phyloP scores from a whole-genome alignment of 176 grass and related monocot genomes.

The Carex cristatella region DNA sequence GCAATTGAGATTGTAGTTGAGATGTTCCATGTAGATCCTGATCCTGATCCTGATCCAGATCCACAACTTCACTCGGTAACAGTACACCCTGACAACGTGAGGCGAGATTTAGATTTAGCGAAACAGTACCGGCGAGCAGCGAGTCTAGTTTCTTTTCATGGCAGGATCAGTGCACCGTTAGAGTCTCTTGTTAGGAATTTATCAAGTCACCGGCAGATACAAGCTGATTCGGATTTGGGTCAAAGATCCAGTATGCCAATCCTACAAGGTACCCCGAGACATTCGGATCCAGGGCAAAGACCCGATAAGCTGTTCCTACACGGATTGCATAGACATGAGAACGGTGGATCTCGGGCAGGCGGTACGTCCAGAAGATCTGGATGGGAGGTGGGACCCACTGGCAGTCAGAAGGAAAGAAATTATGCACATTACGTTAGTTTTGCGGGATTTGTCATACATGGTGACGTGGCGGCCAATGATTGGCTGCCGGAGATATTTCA shows the following conservation, averaged over 20 bases:
- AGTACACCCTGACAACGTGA: conserved; percentile 35
- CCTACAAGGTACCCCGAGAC: conserved; percentile 15
- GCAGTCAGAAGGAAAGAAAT: conserved; percentile 26
- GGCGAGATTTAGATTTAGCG: conserved; percentile 46
- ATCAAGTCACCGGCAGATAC: conserved; percentile 27
- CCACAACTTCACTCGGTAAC: neutral
- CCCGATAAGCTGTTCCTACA: neutral
- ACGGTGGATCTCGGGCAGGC: neutral
- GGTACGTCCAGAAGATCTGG: conserved; percentile 20
- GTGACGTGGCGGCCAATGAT: conserved; percentile 55
- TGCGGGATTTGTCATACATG: conserved; percentile 53
- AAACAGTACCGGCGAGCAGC: conserved; percentile 38
- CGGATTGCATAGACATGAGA: neutral
- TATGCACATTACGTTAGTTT: conserved; percentile 54
- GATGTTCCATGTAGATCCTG: conserved; percentile 18
- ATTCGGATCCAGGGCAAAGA: conserved; percentile 26
- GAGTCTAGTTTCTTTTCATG: conserved; percentile 29
- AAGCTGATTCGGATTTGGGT: conserved; percentile 23
- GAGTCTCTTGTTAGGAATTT: conserved; percentile 35
- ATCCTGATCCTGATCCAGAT: neutral
- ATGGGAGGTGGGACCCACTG: neutral
- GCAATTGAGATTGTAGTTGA: neutral
- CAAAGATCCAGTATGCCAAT: conserved; percentile 27
- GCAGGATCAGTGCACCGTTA: conserved; percentile 14
- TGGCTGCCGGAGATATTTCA: conserved; percentile 73